Evolutionary conservation across 2,329 filamentous ascomycete genomes (phyloP).

Genomic region (Colletotrichum euphorbiae): DNA sequence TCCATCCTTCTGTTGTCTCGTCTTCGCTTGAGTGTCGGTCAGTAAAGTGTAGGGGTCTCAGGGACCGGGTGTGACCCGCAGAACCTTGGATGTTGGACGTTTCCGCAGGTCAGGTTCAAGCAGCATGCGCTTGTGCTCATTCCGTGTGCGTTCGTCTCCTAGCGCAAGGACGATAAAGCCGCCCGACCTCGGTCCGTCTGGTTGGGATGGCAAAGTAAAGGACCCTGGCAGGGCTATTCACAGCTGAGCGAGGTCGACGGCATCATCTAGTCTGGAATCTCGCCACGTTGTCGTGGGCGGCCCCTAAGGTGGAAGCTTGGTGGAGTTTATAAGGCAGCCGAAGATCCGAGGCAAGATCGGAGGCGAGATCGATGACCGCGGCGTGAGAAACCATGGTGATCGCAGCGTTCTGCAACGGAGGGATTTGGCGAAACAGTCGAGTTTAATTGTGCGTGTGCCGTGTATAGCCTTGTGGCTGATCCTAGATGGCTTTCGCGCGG

Average conservation of each 20-base stretch:
- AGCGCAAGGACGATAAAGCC: no score
- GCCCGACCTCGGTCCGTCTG: conserved; percentile 10
- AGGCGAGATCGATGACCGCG: conserved; percentile 13
- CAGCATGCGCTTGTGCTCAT: not conserved
- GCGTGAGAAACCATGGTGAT: not conserved
- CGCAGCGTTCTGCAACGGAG: not conserved
- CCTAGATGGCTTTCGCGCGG: not conserved
- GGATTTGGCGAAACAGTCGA: not conserved
- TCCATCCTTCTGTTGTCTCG: conserved; percentile 12
- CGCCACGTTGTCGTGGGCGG: conserved; percentile 6
- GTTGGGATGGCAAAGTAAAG: no score
- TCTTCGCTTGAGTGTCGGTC: conserved; percentile 31
- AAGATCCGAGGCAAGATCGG: conserved; percentile 8
- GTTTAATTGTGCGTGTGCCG: not conserved
- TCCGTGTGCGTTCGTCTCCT: not conserved
- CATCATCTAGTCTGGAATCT: not conserved
- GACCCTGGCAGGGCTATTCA: conserved; percentile 11
- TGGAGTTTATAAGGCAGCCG: not conserved
- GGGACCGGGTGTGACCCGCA: conserved; percentile 1
- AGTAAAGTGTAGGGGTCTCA: conserved; percentile 11
- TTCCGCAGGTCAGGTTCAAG: conserved; percentile 4
- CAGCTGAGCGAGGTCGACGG: conserved; percentile 2
- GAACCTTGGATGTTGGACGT: not conserved
- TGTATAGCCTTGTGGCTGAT: not conserved
- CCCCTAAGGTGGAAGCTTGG: not conserved